Percentiles rank a stretch among this genome's conserved stretches.
Evolutionary conservation across 139 green algal genomes (phyloP).

Genomic region (Chlorella sp.): DNA sequence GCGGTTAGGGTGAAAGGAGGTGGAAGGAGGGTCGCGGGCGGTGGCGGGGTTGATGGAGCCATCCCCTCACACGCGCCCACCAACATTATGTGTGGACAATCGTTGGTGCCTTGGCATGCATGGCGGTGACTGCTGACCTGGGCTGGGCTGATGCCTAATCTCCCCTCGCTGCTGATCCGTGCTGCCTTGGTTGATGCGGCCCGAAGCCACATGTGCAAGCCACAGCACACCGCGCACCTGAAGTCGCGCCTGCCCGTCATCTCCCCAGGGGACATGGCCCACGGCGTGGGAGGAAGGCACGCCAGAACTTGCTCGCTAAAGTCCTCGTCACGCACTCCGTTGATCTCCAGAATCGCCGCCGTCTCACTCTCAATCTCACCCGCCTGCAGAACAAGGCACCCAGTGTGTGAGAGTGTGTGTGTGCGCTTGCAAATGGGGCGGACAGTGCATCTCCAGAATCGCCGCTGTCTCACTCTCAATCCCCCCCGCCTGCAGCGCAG

Average conservation of each 20-base stretch:
- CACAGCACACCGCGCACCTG: conserved; percentile 13
- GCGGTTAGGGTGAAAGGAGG: neutral
- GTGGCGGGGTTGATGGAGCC: too few species aligned
- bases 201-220: too few species aligned
- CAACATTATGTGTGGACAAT: too few species aligned
- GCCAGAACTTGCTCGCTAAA: conserved; percentile 56
- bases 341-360: conserved; percentile 47
- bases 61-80: too few species aligned
- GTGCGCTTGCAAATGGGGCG: too few species aligned
- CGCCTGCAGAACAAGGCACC: conserved; percentile 60
- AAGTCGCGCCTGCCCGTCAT: conserved; percentile 65
- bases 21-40: too few species aligned
- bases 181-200: too few species aligned
- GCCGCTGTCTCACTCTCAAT: conserved; percentile 69
- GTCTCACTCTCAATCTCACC: conserved; percentile 71
- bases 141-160: too few species aligned
- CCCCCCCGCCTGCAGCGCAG: conserved; percentile 63
- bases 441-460: conserved; percentile 47
- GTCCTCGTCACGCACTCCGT: conserved; percentile 33
- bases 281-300: conserved; percentile 76
- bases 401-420: too few species aligned
- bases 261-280: conserved; percentile 65
- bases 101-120: too few species aligned
- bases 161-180: too few species aligned
- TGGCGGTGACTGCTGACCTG: too few species aligned